Percentiles rank a stretch among this genome's conserved stretches.
These are phyloP conservation scores for Lactarius tabidus DNA, from an alignment of 768 basidiomycete species.

Conservation along the genomic window DNA sequence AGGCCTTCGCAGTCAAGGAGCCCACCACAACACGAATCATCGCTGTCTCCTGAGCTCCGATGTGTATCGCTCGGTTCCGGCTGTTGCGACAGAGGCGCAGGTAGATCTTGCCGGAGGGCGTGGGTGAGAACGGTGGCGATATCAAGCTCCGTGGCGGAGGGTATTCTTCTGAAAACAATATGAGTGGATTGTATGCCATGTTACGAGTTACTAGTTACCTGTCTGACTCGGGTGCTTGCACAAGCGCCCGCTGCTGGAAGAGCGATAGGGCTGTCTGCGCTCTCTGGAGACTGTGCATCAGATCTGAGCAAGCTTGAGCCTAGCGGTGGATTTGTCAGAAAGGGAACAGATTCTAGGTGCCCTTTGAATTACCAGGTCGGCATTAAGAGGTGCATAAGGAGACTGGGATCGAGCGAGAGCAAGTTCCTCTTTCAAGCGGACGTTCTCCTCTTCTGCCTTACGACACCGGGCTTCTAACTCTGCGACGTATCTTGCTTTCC, in stretches of 20 bases:
- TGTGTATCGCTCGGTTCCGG: background rate
- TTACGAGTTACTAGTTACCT: slow-evolving; percentile 4
- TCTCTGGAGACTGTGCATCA: slow-evolving; percentile 21
- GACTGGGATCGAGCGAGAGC: slow-evolving; percentile 16
- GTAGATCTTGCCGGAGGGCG: slow-evolving; percentile 9
- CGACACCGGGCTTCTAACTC: slow-evolving; percentile 24
- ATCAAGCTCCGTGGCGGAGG: slow-evolving; percentile 20
- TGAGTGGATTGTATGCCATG: background rate
- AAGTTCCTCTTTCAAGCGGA: slow-evolving; percentile 18
- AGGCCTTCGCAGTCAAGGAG: slow-evolving; percentile 10
- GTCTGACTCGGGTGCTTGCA: background rate
- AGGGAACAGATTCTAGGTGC: background rate
- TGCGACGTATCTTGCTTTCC: slow-evolving; percentile 20
- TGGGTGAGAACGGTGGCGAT: slow-evolving; percentile 19
- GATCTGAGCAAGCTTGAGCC: slow-evolving; percentile 17
- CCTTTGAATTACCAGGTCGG: slow-evolving; percentile 15
- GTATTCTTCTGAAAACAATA: slow-evolving; percentile 4
- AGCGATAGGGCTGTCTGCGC: slow-evolving; percentile 10
- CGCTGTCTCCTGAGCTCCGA: background rate
- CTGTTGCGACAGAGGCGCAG: background rate
- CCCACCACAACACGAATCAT: slow-evolving; percentile 7
- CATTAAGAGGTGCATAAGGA: background rate
- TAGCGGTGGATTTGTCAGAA: background rate
- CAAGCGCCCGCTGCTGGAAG: slow-evolving; percentile 11
- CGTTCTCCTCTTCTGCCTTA: slow-evolving; percentile 24